A percentile compares a stretch with the other conserved stretches of the same genome.
These are phyloP conservation scores for Trichomonascaceae sp. DNA, from an alignment of 1,139 yeast genomes.

Conservation along the genomic window DNA sequence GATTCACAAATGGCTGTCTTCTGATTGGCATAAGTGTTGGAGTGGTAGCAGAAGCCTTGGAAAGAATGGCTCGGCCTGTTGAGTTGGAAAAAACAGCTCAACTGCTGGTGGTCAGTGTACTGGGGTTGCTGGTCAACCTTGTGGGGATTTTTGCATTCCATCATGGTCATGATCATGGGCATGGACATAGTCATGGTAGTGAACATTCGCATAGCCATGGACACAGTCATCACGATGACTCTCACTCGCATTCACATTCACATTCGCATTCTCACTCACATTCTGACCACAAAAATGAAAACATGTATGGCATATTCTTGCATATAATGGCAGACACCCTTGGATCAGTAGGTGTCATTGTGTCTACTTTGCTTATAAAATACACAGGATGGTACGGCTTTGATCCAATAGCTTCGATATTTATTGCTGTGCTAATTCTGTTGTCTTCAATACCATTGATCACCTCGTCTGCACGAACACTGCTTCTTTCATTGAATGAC, in stretches of 20 bases:
- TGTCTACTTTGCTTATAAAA: slow-evolving; percentile 59
- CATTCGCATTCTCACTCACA: slow-evolving; percentile 2
- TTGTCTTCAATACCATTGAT: slow-evolving; percentile 78
- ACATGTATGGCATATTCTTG: slow-evolving; percentile 89
- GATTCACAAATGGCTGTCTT: slow-evolving; percentile 88
- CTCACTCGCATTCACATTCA: slow-evolving; percentile 17
- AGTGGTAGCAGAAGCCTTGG: slow-evolving; percentile 79
- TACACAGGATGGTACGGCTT: slow-evolving; percentile 52
- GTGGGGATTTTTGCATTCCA: slow-evolving; percentile 93
- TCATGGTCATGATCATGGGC: slow-evolving; percentile 56
- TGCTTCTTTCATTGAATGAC: slow-evolving; percentile 56
- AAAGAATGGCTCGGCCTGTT: slow-evolving; percentile 73
- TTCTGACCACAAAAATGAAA: slow-evolving; percentile 50
- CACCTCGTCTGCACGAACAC: slow-evolving; percentile 69
- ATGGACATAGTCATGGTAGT: slow-evolving; percentile 23
- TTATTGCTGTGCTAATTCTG: slow-evolving; percentile 77
- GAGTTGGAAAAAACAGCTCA: slow-evolving; percentile 77
- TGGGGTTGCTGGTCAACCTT: slow-evolving; percentile 82
- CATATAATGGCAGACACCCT: slow-evolving; percentile 93
- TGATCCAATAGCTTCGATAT: slow-evolving; percentile 87
- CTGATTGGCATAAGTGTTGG: slow-evolving; percentile 85
- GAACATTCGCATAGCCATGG: slow-evolving; percentile 49
- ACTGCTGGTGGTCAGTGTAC: slow-evolving; percentile 69
- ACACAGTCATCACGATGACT: slow-evolving; percentile 21
- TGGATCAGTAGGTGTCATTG: slow-evolving; percentile 93